phyloP scores from a whole-genome alignment of 164 flowering plant genomes.

The Annona cherimola region DNA sequence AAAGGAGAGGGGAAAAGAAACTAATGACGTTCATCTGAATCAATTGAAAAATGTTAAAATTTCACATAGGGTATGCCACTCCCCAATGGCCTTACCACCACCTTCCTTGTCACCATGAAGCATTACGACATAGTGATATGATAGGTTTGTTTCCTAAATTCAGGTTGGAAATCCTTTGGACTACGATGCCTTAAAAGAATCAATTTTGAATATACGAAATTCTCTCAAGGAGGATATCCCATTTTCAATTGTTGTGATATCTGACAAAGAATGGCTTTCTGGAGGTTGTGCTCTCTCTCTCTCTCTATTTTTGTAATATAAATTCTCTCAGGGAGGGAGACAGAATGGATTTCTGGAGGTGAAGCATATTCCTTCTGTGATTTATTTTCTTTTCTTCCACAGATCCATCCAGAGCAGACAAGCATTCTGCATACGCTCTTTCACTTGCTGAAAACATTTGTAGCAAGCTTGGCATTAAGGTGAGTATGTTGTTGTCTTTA shows the following conservation, averaged over 20 bases:
- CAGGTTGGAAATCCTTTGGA: constrained; percentile 92
- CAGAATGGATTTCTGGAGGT: constrained; percentile 82
- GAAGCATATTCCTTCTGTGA: not conserved
- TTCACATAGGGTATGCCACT: constrained; percentile 60
- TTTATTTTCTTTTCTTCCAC: constrained; percentile 15
- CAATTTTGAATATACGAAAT: constrained; percentile 48
- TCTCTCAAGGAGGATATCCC: constrained; percentile 53
- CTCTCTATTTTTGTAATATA: not conserved
- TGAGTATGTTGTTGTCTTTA: constrained; percentile 13
- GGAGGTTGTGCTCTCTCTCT: constrained; percentile 48
- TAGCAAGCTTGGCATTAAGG: constrained; percentile 73
- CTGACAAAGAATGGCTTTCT: constrained; percentile 77
- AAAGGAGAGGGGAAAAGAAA: constrained; percentile 56
- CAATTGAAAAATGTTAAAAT: constrained; percentile 61
- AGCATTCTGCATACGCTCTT: constrained; percentile 81
- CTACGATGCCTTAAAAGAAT: constrained; percentile 60
- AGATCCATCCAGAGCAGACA: constrained; percentile 92
- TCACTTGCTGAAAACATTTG: constrained; percentile 90
- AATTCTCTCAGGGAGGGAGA: not conserved
- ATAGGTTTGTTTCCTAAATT: constrained; percentile 12
- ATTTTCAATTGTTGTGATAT: constrained; percentile 67
- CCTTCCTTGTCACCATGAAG: not conserved
- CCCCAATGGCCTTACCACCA: not conserved
- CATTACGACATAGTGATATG: not conserved
- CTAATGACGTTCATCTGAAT: constrained; percentile 34